A percentile compares a stretch with the other conserved stretches of the same genome.
phyloP scores from a whole-genome alignment of 176 grass and related monocot genomes.

The Coix lacrymajobi region DNA sequence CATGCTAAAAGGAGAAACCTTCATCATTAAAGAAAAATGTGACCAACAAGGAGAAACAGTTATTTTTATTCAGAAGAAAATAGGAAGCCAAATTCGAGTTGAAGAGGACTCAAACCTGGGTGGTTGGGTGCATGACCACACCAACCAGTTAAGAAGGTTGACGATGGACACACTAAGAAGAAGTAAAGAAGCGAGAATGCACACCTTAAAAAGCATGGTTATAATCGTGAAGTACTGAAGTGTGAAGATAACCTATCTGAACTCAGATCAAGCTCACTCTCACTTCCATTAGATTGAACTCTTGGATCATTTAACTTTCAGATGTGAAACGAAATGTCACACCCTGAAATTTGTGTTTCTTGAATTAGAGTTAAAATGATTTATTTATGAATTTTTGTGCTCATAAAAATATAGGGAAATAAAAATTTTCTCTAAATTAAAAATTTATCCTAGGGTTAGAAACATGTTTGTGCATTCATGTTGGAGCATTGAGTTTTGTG shows the following conservation, averaged over 20 bases:
- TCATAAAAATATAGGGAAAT: too few species aligned
- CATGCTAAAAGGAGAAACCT: neutral
- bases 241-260: conserved; percentile 2
- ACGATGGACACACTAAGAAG: neutral
- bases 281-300: neutral
- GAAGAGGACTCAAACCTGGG: neutral
- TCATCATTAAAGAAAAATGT: neutral
- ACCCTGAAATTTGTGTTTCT: too few species aligned
- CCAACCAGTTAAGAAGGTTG: neutral
- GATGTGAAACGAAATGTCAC: too few species aligned
- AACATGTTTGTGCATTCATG: too few species aligned
- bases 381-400: too few species aligned
- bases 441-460: too few species aligned
- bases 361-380: too few species aligned
- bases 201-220: neutral
- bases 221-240: conserved; percentile 5
- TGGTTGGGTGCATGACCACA: neutral
- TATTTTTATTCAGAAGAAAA: neutral
- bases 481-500: too few species aligned
- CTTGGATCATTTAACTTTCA: neutral
- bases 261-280: neutral
- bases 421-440: too few species aligned
- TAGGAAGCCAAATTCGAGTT: neutral
- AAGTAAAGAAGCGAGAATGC: neutral
- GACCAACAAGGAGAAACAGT: neutral